These are phyloP conservation scores for Pseudisothecium myosuroides DNA, from an alignment of 225 moss, liverwort and hornwort genomes.

Conservation along the genomic window DNA sequence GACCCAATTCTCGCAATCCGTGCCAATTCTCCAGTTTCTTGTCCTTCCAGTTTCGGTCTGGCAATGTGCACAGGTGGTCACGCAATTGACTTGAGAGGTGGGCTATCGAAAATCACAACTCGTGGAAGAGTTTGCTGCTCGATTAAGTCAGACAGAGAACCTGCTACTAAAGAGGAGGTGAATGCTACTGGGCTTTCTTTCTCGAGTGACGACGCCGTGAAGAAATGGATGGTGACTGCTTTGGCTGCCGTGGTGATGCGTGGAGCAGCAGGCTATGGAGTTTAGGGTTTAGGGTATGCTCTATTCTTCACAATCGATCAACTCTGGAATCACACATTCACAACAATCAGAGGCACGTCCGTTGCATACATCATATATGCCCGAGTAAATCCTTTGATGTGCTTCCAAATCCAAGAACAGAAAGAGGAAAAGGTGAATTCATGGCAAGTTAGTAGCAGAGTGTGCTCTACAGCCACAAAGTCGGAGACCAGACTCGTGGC, in stretches of 20 bases:
- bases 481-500: too few relatives aligned
- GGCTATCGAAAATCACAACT: not conserved
- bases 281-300: constrained; percentile 23
- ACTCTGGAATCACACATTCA: too few relatives aligned
- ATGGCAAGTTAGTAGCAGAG: too few relatives aligned
- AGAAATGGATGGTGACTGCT: constrained; percentile 21
- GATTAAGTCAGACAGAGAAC: not conserved
- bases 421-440: too few relatives aligned
- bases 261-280: constrained; percentile 20
- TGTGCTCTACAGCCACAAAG: too few relatives aligned
- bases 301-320: too few relatives aligned
- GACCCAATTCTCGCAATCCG: not conserved
- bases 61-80: not conserved
- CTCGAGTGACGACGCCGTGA: not conserved
- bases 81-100: not conserved
- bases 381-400: too few relatives aligned
- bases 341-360: too few relatives aligned
- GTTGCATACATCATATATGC: too few relatives aligned
- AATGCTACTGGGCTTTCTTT: not conserved
- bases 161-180: not conserved
- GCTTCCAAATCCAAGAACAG: too few relatives aligned
- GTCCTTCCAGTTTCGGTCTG: not conserved
- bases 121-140: not conserved
- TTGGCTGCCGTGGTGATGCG: constrained; percentile 24
- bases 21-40: not conserved